Percentiles rank a stretch among this genome's conserved stretches.
phyloP scores from a whole-genome alignment of 202 grass and related monocot genomes.

The Elaeis oleifera region DNA sequence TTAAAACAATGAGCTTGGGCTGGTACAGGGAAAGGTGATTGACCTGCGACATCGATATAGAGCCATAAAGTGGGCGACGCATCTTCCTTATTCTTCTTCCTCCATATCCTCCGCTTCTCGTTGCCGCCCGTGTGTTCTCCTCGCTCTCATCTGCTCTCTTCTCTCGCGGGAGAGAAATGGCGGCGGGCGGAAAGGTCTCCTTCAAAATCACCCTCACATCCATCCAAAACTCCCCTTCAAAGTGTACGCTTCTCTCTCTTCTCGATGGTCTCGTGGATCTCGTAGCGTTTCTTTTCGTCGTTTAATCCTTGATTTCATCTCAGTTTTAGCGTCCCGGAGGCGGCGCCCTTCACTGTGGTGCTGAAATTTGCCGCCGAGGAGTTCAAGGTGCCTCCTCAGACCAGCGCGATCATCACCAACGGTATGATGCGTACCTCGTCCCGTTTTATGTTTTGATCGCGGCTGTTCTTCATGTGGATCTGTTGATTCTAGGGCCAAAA shows the following conservation, averaged over 20 bases:
- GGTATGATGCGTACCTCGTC: slow-evolving; percentile 24
- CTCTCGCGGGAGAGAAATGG: slow-evolving; percentile 3
- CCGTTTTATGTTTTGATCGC: background rate
- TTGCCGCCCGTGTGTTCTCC: too few species aligned
- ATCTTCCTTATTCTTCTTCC: too few species aligned
- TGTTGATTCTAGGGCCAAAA: too few species aligned
- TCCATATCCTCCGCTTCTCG: too few species aligned
- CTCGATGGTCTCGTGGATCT: too few species aligned
- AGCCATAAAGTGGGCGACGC: too few species aligned
- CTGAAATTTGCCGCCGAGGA: slow-evolving; percentile 98
- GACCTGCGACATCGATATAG: too few species aligned
- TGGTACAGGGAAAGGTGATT: too few species aligned
- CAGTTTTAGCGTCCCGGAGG: slow-evolving; percentile 99
- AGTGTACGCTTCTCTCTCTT: slow-evolving; percentile 41
- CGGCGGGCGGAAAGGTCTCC: slow-evolving; percentile 71
- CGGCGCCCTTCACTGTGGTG: slow-evolving; percentile 89
- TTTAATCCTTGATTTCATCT: background rate
- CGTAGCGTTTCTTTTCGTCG: too few species aligned
- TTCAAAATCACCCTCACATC: slow-evolving; percentile 98
- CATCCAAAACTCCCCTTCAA: slow-evolving; percentile 99
- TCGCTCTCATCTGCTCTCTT: too few species aligned
- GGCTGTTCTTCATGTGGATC: too few species aligned
- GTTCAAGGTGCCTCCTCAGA: slow-evolving; percentile 98
- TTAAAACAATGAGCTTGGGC: too few species aligned
- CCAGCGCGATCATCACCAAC: slow-evolving; percentile 98